Evolutionary conservation across 2,329 filamentous ascomycete species (phyloP), one percentile per base, ranked within the genome.

Genomic region (Aureobasidium leucospermi): DNA sequence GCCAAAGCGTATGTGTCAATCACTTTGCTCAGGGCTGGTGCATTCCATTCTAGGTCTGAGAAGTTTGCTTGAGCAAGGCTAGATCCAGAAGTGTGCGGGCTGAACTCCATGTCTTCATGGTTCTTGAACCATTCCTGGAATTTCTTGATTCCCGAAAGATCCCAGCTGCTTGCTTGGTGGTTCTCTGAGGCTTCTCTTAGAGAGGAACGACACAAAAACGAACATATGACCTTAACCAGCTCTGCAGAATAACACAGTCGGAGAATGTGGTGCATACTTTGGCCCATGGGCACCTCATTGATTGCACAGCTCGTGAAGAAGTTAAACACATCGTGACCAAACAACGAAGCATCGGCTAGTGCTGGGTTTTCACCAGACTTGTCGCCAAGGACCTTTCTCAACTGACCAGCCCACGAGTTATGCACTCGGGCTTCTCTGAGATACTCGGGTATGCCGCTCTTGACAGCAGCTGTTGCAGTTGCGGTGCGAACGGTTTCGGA

Each of bases 161-260:
- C 55, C 45, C 55, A 58, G 19, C 47, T 31, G 5, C 60, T 8
- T 65, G 48, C 7, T 57, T 57, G 39, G 29, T 31, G 4, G 6
- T 28, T 15, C 23, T 49, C 23, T 19, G 46, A 38, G 10, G 36
- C 45, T 9, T 58, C 28, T 49, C 11, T 4, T 4, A 34, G 7
- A 3, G 55, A 58, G 5, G 41, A n/a, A 23, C 55, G 43, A 28
- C 23, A 41, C 9, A 58, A 5, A 36, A 58, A 58, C 13, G 81
- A 78, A 13, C 85, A 69, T 15, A 90, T 81, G 6, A 91, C 85
- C 74, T 96, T 95, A 61, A 95, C 85, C 60, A 99, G 85, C 73
- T 99, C 94, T 2, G 90, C 90, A 59, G 96, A 80, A 69, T 96
- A 96, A 74, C 91, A 96, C 47, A 97, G 78, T 39, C 88, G 85